Percentiles rank a stretch among this genome's conserved stretches.
Evolutionary conservation across 2,329 filamentous ascomycete genomes (phyloP).

Genomic region (Juglanconis juglandina): DNA sequence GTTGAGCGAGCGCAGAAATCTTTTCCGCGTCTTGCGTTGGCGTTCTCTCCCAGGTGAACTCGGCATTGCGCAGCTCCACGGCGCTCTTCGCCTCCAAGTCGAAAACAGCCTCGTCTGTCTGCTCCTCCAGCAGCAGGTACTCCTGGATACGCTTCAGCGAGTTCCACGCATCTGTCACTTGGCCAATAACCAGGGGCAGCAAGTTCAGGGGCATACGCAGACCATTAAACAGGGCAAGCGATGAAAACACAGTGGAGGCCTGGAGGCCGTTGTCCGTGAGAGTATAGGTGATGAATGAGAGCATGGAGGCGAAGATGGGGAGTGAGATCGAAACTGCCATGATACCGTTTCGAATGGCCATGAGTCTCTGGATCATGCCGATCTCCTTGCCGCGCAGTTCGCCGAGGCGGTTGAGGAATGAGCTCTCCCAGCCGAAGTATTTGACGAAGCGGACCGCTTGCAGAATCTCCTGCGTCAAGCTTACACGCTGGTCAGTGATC

Average conservation of each 20-base stretch:
- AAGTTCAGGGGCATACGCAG: constrained; percentile 87
- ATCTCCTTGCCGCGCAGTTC: constrained; percentile 76
- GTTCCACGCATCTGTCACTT: constrained; percentile 84
- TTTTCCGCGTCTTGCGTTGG: constrained; percentile 52
- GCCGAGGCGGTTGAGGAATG: constrained; percentile 74
- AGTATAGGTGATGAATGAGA: constrained; percentile 83
- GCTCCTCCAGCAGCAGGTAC: constrained; percentile 82
- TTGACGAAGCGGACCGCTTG: constrained; percentile 93
- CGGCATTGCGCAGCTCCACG: constrained; percentile 67
- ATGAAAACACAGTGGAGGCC: constrained; percentile 84
- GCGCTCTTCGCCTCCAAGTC: constrained; percentile 61
- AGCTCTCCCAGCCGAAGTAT: constrained; percentile 91
- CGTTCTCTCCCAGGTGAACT: constrained; percentile 83
- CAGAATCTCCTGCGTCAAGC: constrained; percentile 86
- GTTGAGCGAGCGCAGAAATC: constrained; percentile 31
- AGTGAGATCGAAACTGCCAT: constrained; percentile 80
- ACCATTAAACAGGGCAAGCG: constrained; percentile 87
- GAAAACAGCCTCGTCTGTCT: constrained; percentile 63
- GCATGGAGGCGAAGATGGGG: constrained; percentile 91
- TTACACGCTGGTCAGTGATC: constrained; percentile 87
- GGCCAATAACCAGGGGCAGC: constrained; percentile 81
- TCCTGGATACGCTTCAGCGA: constrained; percentile 84
- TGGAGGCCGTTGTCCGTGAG: constrained; percentile 63
- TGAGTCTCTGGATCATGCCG: constrained; percentile 73
- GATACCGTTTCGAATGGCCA: constrained; percentile 81